Percentiles rank a stretch among this genome's conserved stretches.
Conservation (phyloP, 345 rosid species). For the Firmiana major region DNA sequence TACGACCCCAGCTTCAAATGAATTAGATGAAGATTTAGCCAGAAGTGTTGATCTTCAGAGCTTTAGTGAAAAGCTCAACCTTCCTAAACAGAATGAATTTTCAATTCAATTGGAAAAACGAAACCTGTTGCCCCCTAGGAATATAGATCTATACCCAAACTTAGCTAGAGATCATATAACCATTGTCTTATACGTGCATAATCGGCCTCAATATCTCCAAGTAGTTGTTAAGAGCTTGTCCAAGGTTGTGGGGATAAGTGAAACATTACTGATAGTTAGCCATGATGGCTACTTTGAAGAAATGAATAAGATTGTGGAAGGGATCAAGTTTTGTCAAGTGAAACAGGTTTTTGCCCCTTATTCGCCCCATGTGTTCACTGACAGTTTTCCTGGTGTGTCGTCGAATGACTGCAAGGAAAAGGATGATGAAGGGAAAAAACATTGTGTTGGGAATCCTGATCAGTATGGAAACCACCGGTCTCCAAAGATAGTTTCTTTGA, state of each 20-base stretch:
- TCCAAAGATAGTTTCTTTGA: conserved; percentile 83
- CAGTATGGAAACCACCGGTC: conserved; percentile 93
- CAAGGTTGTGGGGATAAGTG: conserved; percentile 71
- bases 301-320: conserved; percentile 74
- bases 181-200: conserved; percentile 91
- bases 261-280: conserved; percentile 84
- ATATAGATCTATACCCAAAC: conserved; percentile 58
- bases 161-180: conserved; percentile 64
- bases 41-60: conserved; percentile 17
- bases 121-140: conserved; percentile 67
- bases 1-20: conserved; percentile 32
- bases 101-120: conserved; percentile 55
- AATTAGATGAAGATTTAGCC: conserved; percentile 25
- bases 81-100: conserved; percentile 56
- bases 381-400: conserved; percentile 68
- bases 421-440: conserved; percentile 51
- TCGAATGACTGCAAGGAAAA: conserved; percentile 62
- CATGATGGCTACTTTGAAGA: conserved; percentile 92
- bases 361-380: conserved; percentile 71
- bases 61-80: conserved; percentile 27
- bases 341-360: conserved; percentile 86
- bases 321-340: conserved; percentile 82
- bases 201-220: conserved; percentile 81
- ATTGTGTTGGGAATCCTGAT: conserved; percentile 81
- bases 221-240: conserved; percentile 83